A percentile compares a stretch with the other conserved stretches of the same genome.
Evolutionary conservation across 73 alveolate genomes (phyloP).

Genomic region (Urostyla sp.): DNA sequence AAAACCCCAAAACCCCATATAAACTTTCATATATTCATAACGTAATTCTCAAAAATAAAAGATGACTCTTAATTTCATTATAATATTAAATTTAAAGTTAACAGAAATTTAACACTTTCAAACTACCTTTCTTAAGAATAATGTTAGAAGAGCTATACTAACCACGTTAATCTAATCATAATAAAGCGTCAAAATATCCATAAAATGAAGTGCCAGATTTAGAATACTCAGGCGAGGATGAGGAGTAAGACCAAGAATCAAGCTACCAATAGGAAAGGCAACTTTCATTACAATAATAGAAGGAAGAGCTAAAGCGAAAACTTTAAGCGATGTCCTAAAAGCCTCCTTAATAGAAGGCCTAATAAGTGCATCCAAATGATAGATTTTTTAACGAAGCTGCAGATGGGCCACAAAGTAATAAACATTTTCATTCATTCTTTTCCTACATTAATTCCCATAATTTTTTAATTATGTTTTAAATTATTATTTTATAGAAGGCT

Average conservation of each 20-base stretch:
- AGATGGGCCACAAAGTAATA: neutral
- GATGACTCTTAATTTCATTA: neutral
- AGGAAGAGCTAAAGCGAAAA: slow-evolving; percentile 35
- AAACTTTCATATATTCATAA: neutral
- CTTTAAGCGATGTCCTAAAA: slow-evolving; percentile 24
- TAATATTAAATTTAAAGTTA: neutral
- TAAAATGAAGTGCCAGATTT: neutral
- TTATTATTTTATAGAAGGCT: neutral
- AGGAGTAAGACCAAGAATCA: neutral
- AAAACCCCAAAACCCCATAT: neutral
- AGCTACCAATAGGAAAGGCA: neutral
- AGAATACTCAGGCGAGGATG: slow-evolving; percentile 26
- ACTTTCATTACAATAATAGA: neutral
- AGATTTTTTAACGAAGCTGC: neutral
- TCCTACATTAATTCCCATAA: too few relatives aligned
- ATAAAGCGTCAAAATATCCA: neutral
- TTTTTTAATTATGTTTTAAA: neutral
- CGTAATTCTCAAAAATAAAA: neutral
- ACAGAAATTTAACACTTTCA: too few relatives aligned
- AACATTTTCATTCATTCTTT: neutral
- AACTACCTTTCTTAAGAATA: too few relatives aligned
- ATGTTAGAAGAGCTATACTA: slow-evolving; percentile 3
- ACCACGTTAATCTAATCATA: neutral
- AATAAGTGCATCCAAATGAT: neutral
- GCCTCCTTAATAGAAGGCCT: neutral